A percentile compares a stretch with the other conserved stretches of the same genome.
These are phyloP conservation scores for Microsporum ferrugineum DNA, from an alignment of 2,329 filamentous ascomycete genomes.

Conservation along the genomic window DNA sequence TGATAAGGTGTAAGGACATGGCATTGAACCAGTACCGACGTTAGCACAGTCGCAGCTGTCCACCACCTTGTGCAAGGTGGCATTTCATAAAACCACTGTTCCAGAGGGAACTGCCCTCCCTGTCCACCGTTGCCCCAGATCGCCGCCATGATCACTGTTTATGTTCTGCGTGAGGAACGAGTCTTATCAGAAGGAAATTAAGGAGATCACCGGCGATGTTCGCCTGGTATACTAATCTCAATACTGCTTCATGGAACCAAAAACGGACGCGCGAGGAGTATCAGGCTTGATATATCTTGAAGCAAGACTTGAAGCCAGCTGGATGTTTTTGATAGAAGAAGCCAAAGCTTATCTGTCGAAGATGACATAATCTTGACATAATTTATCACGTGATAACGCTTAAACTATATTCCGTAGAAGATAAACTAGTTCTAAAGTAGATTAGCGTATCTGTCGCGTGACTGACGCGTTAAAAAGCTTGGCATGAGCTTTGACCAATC, in stretches of 20 bases:
- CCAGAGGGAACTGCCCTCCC: constrained; percentile 60
- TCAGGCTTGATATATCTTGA: too few relatives aligned
- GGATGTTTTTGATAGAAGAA: neutral
- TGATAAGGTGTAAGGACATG: constrained; percentile 87
- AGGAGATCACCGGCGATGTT: neutral
- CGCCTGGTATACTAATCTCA: neutral
- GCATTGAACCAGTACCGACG: constrained; percentile 83
- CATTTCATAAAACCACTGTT: constrained; percentile 99
- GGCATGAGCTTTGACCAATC: neutral
- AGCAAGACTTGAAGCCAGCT: neutral
- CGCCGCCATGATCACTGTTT: constrained; percentile 29
- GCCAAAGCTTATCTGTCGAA: neutral
- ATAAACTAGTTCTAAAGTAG: neutral
- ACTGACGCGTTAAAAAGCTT: constrained; percentile 1
- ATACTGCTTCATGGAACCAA: neutral
- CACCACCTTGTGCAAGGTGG: constrained; percentile 91
- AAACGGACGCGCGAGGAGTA: neutral
- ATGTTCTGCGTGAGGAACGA: neutral
- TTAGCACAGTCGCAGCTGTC: constrained; percentile 84
- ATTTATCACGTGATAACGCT: neutral
- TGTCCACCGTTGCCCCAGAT: constrained; percentile 35
- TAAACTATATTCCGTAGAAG: neutral
- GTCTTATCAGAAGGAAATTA: neutral
- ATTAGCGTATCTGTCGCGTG: neutral
- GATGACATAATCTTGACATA: constrained; percentile 4